Conservation (phyloP, 257 asterid species). For the Solanum arcanum region DNA sequence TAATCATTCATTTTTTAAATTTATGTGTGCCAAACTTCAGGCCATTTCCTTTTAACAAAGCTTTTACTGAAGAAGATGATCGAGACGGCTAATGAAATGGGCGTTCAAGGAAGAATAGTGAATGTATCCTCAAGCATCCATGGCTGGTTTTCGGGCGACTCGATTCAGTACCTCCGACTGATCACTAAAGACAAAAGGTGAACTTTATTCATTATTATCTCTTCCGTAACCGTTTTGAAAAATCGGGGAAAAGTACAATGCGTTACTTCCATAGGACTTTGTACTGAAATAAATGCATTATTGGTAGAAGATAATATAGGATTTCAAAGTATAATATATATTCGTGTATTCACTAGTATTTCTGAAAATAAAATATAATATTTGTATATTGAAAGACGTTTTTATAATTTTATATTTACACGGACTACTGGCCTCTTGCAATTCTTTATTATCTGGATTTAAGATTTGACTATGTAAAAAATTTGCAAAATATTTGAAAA, state of each 20-base stretch:
- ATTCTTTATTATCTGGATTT: background rate
- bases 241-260: background rate
- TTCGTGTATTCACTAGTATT: background rate
- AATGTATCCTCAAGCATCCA: constrained; percentile 88
- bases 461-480: background rate
- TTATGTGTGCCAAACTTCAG: constrained; percentile 8
- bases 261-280: background rate
- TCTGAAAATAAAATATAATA: background rate
- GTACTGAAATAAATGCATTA: constrained; percentile 19
- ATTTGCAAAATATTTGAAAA: background rate
- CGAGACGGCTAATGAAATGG: constrained; percentile 41
- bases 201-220: background rate
- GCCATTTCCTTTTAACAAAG: constrained; percentile 80
- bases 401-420: background rate
- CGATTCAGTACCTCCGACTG: constrained; percentile 40
- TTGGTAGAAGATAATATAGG: background rate
- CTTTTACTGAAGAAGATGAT: constrained; percentile 62
- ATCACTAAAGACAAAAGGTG: constrained; percentile 71
- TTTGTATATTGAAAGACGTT: background rate
- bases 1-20: background rate
- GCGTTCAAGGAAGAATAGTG: constrained; percentile 82
- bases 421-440: background rate
- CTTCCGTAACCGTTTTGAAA: background rate
- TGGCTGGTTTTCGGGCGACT: constrained; percentile 86
- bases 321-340: background rate